Evolutionary conservation across 495 filamentous ascomycete genomes (phyloP).

Genomic region (Penicillium bovifimosum): DNA sequence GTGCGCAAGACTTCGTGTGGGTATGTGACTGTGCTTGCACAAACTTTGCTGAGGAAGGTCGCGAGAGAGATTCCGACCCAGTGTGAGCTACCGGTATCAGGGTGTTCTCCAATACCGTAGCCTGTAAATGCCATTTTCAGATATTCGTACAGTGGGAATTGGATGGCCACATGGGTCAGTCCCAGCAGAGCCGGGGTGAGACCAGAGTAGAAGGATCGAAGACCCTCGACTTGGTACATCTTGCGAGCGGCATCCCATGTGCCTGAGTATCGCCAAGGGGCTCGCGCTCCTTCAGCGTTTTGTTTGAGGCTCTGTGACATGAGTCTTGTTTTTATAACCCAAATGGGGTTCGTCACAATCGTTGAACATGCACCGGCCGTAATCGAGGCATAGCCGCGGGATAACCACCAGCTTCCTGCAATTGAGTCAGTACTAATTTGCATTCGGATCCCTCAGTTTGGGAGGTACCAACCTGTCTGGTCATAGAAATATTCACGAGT

Average conservation of each 20-base stretch:
- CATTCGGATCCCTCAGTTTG: not conserved
- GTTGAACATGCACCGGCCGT: slow-evolving; percentile 89
- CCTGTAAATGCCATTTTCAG: slow-evolving; percentile 89
- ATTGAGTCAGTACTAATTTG: slow-evolving; percentile 8
- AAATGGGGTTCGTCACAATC: slow-evolving; percentile 96
- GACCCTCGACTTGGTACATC: slow-evolving; percentile 87
- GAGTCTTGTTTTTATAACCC: slow-evolving; percentile 97
- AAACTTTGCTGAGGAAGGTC: slow-evolving; percentile 90
- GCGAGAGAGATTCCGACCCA: slow-evolving; percentile 74
- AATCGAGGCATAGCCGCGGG: slow-evolving; percentile 70
- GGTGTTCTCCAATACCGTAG: slow-evolving; percentile 66
- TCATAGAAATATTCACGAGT: slow-evolving; percentile 67
- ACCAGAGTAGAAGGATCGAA: slow-evolving; percentile 91
- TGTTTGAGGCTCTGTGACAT: slow-evolving; percentile 74
- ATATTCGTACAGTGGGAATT: slow-evolving; percentile 94
- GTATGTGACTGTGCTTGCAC: slow-evolving; percentile 92
- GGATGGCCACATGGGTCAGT: slow-evolving; percentile 91
- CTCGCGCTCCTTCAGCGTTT: slow-evolving; percentile 49
- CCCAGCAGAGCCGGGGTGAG: slow-evolving; percentile 88
- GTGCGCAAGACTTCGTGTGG: slow-evolving; percentile 95
- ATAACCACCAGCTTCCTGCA: slow-evolving; percentile 54
- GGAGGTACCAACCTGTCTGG: slow-evolving; percentile 52
- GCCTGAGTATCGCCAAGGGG: slow-evolving; percentile 83
- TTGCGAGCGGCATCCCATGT: slow-evolving; percentile 88
- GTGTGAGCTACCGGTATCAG: slow-evolving; percentile 55